Evolutionary conservation across 1,284 basidiomycete genomes (phyloP).

Genomic region (Nidula niveotomentosa): DNA sequence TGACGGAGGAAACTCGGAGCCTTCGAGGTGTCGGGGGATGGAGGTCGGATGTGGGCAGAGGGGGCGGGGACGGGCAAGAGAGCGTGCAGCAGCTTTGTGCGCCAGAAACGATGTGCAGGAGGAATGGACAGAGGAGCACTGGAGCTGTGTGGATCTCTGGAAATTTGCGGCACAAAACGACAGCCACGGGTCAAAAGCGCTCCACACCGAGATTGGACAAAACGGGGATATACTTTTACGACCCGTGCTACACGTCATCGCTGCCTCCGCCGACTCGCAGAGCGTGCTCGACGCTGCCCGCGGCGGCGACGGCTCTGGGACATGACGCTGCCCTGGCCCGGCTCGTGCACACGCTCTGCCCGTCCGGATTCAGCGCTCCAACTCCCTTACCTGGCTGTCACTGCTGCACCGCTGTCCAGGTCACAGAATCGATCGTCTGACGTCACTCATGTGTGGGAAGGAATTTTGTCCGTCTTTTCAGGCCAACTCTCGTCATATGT

Average conservation of each 20-base stretch:
- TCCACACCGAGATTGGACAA: slow-evolving; percentile 10
- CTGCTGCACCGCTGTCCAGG: too few relatives aligned
- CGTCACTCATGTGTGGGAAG: too few relatives aligned
- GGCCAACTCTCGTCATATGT: too few relatives aligned
- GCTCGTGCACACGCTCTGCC: too few relatives aligned
- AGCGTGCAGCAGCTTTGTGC: background rate
- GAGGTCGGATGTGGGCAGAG: background rate
- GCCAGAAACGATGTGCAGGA: background rate
- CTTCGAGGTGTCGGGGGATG: background rate
- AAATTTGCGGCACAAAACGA: background rate
- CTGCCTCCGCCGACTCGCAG: background rate
- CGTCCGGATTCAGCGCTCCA: too few relatives aligned
- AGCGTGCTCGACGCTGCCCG: background rate
- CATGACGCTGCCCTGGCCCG: too few relatives aligned
- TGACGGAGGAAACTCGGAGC: background rate
- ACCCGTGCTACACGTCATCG: slow-evolving; percentile 16
- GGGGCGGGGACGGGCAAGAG: background rate
- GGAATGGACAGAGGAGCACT: background rate
- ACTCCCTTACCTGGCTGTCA: too few relatives aligned
- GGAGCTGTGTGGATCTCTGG: background rate
- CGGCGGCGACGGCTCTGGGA: background rate
- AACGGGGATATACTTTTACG: slow-evolving; percentile 17
- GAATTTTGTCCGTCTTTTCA: too few relatives aligned
- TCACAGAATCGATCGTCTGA: too few relatives aligned
- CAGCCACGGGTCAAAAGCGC: slow-evolving; percentile 17